Conservation (phyloP, 2,329 filamentous ascomycete species). For the Aspergillus vadensis region DNA sequence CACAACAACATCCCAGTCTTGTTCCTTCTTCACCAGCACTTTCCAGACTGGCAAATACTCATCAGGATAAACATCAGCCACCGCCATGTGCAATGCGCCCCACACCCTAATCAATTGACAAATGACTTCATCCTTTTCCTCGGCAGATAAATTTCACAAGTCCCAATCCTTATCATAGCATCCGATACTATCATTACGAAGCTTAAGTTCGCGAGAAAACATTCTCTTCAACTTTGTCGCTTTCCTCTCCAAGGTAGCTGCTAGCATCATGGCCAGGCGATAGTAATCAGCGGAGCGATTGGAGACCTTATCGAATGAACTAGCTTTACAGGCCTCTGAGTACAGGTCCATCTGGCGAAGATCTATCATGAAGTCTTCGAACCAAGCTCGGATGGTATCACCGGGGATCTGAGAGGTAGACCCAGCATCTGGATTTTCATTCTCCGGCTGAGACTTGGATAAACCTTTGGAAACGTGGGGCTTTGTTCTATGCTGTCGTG, state of each 20-base stretch:
- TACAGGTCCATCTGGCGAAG: neutral
- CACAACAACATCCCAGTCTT: neutral
- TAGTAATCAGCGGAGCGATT: neutral
- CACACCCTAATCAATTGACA: neutral
- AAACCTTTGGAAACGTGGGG: neutral
- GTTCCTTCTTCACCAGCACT: neutral
- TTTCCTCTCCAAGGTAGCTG: neutral
- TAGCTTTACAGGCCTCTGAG: neutral
- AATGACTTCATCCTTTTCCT: too few species aligned
- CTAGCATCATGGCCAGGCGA: neutral
- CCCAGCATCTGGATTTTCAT: neutral
- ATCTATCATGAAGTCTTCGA: neutral
- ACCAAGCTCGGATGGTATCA: neutral
- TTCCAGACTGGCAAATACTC: neutral
- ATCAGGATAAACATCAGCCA: neutral
- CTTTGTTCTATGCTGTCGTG: neutral
- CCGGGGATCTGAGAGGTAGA: neutral
- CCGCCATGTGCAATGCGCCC: neutral
- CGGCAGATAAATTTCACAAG: too few species aligned
- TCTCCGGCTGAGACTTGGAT: neutral
- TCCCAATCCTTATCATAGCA: too few species aligned
- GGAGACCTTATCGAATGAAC: neutral
- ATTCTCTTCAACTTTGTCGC: neutral
- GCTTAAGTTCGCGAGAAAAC: too few species aligned
- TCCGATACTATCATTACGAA: too few species aligned